Conservation (phyloP, 306 rosid species). For the Pachyrhizus erosus region DNA sequence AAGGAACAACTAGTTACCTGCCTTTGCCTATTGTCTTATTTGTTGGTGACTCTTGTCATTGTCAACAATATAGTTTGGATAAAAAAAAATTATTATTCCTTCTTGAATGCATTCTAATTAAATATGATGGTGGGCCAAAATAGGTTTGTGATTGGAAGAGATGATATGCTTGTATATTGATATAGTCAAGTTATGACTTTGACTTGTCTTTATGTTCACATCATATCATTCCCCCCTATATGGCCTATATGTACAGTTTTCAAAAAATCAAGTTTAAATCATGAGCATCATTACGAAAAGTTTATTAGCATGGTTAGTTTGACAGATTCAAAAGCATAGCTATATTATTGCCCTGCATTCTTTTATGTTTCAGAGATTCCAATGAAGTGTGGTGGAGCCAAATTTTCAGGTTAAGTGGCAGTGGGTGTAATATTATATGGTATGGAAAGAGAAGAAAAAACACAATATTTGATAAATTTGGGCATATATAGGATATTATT, state of each 20-base stretch:
- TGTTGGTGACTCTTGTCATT: constrained; percentile 29
- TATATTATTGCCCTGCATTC: neutral
- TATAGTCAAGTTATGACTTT: neutral
- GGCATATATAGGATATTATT: neutral
- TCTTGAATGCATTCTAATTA: neutral
- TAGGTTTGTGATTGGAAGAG: neutral
- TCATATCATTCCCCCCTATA: constrained; percentile 23
- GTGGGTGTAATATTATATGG: neutral
- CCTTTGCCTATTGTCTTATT: constrained; percentile 20
- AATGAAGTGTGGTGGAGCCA: neutral
- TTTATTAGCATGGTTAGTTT: neutral
- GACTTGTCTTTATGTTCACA: neutral
- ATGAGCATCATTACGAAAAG: neutral
- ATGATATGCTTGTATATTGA: neutral
- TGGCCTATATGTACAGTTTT: neutral
- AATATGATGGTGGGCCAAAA: neutral
- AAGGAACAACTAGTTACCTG: constrained; percentile 22
- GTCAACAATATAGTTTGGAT: neutral
- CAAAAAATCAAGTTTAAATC: neutral
- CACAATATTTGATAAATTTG: neutral
- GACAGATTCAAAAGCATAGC: neutral
- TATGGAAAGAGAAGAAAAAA: neutral
- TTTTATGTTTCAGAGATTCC: neutral
- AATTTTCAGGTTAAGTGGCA: neutral
- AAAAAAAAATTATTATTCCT: neutral